Percentiles rank a stretch among this genome's conserved stretches.
These are phyloP conservation scores for Fusarium virguliforme DNA, from an alignment of 2,329 filamentous ascomycete species.

Conservation along the genomic window DNA sequence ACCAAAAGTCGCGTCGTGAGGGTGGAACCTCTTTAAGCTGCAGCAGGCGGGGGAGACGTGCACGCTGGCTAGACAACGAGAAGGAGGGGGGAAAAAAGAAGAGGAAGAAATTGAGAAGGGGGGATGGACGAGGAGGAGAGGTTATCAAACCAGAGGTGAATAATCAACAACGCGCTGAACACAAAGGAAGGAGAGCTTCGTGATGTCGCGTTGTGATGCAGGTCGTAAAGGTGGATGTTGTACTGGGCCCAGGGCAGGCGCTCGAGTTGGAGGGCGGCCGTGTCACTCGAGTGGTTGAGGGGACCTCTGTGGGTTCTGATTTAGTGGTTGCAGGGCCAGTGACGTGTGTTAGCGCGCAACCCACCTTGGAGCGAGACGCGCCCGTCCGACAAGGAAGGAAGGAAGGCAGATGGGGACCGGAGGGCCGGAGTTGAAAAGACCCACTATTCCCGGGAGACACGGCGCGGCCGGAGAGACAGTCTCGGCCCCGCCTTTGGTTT, in stretches of 20 bases:
- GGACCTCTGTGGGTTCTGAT: constrained; percentile 28
- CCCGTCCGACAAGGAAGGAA: constrained; percentile 13
- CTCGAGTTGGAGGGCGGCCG: constrained; percentile 42
- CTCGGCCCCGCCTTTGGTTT: constrained; percentile 32
- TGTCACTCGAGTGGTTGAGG: constrained; percentile 43
- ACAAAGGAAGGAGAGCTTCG: constrained; percentile 17
- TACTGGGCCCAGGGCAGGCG: constrained; percentile 16
- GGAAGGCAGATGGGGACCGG: constrained; percentile 9
- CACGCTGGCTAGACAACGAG: constrained; percentile 41
- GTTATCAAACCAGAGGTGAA: constrained; percentile 20
- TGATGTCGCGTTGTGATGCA: constrained; percentile 35
- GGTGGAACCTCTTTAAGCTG: constrained; percentile 48
- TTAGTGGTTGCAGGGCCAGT: constrained; percentile 41
- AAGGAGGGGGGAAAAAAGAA: constrained; percentile 12
- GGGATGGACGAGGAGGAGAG: constrained; percentile 3
- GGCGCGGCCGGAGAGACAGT: constrained; percentile 12
- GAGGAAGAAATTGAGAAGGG: constrained; percentile 7
- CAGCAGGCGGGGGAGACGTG: constrained; percentile 39
- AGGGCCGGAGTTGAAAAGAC: constrained; percentile 13
- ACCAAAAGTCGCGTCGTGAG: constrained; percentile 54
- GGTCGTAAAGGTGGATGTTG: constrained; percentile 26
- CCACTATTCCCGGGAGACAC: constrained; percentile 28
- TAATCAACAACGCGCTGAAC: constrained; percentile 5
- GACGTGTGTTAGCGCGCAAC: constrained; percentile 41
- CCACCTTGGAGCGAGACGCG: constrained; percentile 10